Base-by-base conservation (phyloP, 495 filamentous ascomycete species). In the Aspergillus nidulans region DNA sequence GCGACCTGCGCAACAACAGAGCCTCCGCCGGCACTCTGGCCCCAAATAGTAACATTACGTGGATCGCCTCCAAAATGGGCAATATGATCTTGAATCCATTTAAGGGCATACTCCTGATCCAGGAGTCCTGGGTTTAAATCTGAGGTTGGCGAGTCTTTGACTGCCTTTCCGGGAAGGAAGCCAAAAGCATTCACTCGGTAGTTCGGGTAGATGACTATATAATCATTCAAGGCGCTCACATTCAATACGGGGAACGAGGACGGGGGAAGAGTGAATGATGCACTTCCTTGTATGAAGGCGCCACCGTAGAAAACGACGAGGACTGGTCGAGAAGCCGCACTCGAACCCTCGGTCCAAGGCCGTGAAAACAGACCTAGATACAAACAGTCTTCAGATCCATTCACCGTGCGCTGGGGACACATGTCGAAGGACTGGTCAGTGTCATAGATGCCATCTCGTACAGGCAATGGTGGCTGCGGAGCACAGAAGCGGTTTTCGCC, bases 251-350 rank as follows among this genome's bases (percentile, higher is more conserved):
- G 83, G 59, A 81, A 85, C 7, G 70, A 74, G 7, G 78, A 69
- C 5, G 82, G 79, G 1, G 82, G 81, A 12, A 85, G 67, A 4
- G 58, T 66, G 60, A 85, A 78, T 0, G 69, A 75, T 0, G 77
- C 81, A 25, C 69, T 66, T 19, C 82, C 82, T 65, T 83, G 69
- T 41, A 87, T 82, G 63, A 83, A 86, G 0, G 69, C 83, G 1
- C 84, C 84, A 18, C 83, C 83, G 58, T 83, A 84, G 56, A 84
- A 85, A 21, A 75, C 76, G 3, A 84, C 76, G 1, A 85, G 65
- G 0, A 86, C 83, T 0, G 83, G 84, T 15, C 81, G 69, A 26
- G 30, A 7, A 13, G 3, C 30, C 15, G 4, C 4, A 12, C 15
- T 13, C 10, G 9, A 34, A 1, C 49, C 39, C 7, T 58, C 53